phyloP scores from a whole-genome alignment of 495 filamentous ascomycete genomes.

The Astrothelium macrocarpum region DNA sequence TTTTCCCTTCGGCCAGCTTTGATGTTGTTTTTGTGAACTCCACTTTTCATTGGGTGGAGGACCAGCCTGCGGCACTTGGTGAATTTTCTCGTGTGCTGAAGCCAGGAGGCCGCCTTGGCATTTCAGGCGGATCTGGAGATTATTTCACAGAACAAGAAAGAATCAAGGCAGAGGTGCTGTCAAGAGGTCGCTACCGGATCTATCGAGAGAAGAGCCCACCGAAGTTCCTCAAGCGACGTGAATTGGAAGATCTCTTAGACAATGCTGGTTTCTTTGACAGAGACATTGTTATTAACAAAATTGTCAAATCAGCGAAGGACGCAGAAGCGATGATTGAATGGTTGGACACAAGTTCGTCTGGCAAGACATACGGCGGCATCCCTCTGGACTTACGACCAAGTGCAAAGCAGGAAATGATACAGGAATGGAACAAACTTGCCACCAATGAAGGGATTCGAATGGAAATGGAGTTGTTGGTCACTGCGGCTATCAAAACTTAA shows the following conservation, averaged over 20 bases:
- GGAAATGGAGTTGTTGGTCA: background rate
- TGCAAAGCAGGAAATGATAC: slow-evolving; percentile 4
- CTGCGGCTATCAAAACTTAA: background rate
- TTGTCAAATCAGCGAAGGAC: slow-evolving; percentile 4
- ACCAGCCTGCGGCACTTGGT: background rate
- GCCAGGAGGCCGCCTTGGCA: background rate
- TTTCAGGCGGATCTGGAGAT: slow-evolving; percentile 5
- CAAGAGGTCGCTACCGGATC: background rate
- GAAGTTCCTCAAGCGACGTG: background rate
- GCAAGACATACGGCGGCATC: slow-evolving; percentile 8
- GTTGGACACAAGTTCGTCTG: slow-evolving; percentile 9
- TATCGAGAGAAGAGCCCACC: background rate
- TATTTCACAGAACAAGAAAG: background rate
- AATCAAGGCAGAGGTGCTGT: background rate
- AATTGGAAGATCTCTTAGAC: background rate
- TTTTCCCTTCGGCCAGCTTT: background rate
- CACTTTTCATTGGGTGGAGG: background rate
- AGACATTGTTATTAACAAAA: background rate
- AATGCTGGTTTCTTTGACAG: background rate
- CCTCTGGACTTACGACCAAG: slow-evolving; percentile 6
- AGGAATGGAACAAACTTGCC: slow-evolving; percentile 1
- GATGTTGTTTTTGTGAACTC: background rate
- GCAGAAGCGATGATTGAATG: slow-evolving; percentile 9
- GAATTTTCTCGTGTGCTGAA: background rate
- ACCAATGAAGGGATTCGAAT: background rate